Base-by-base conservation (phyloP, 352 stramenopile species). In the Pythium scleroteichum region DNA sequence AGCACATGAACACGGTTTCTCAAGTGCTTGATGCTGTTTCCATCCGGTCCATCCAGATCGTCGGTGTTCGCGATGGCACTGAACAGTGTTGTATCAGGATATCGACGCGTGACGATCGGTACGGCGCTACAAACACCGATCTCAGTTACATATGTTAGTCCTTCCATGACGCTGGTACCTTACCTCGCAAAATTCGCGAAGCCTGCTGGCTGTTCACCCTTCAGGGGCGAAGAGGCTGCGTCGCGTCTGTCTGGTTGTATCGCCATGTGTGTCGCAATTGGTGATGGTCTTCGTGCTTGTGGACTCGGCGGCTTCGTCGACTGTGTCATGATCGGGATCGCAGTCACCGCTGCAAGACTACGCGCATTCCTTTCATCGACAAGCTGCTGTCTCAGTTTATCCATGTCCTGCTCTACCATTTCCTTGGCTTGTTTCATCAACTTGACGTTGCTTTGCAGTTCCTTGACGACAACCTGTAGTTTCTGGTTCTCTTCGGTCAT, bases 391-490 rank as follows among this genome's bases (percentile, higher is more conserved):
- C 76, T 73, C 42, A 89, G 66, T 41, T 75, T 75, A 16, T 72
- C 65, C 47, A 91, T 52, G 27, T 92, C 82, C 41, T 90, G 71
- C 50, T 92, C 80, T 6, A 87, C 60, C 29, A 68, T 65, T 35
- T 92, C 76, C 59, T 94, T 92, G 8, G 79, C 72, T 23, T 90
- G 75, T 54, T 93, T 92, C 53, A 89, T 79, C 35, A 88, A 66
- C 20, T 94, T 93, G n/a, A 92, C 61, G 26, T 85, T 88, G 51
- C 75, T 80, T 54, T 97, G 87, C 0, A 98, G 69, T 44, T 94
- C 81, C 41, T 85, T 78, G 35, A 97, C 73, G n/a, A 80, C 72
- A 2, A 64, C 72, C 58, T 97, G 81, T 16, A 96, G 73, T 29
- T 87, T 95, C 45, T 95, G 76, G 29, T 89, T 88, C 20, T 95